These are phyloP conservation scores for Homolaphlyctis polyrhiza DNA, from an alignment of 371 early-diverging fungal species.

Conservation along the genomic window DNA sequence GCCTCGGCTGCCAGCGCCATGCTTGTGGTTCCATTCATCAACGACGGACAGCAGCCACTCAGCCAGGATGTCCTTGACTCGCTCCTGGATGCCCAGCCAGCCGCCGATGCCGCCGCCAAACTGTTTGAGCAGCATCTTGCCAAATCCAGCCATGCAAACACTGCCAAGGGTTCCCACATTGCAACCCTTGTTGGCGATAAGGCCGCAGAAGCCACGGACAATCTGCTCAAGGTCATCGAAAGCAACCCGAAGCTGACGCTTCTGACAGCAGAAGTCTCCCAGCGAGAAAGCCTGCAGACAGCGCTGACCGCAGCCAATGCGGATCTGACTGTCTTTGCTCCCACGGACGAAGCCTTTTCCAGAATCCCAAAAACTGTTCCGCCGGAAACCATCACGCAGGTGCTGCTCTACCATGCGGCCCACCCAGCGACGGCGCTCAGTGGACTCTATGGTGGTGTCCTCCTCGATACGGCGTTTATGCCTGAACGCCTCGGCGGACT, in stretches of 20 bases:
- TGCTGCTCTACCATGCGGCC: conserved; percentile 9
- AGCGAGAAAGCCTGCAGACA: conserved; percentile 2
- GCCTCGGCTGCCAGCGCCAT: no score
- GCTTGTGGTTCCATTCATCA: no score
- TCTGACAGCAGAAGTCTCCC: neutral
- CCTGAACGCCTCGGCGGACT: conserved; percentile 10
- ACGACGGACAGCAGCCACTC: no score
- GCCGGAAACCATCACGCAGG: conserved; percentile 7
- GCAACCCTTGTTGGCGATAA: no score
- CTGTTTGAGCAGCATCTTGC: no score
- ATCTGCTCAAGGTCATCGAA: neutral
- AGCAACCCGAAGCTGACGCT: neutral
- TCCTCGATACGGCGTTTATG: conserved; percentile 8
- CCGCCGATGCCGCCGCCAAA: no score
- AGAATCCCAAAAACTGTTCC: conserved; percentile 1
- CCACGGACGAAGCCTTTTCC: conserved; percentile 5
- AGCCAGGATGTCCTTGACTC: no score
- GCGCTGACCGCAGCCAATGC: conserved; percentile 1
- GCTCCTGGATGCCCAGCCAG: no score
- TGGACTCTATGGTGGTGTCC: conserved; percentile 5
- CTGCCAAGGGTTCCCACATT: no score
- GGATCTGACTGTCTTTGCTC: conserved; percentile 15
- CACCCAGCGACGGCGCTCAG: neutral
- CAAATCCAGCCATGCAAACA: no score
- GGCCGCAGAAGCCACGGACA: neutral